Evolutionary conservation across 2,329 filamentous ascomycete species (phyloP), one percentile per base, ranked within the genome.

Genomic region (Dactylellina leptospora): DNA sequence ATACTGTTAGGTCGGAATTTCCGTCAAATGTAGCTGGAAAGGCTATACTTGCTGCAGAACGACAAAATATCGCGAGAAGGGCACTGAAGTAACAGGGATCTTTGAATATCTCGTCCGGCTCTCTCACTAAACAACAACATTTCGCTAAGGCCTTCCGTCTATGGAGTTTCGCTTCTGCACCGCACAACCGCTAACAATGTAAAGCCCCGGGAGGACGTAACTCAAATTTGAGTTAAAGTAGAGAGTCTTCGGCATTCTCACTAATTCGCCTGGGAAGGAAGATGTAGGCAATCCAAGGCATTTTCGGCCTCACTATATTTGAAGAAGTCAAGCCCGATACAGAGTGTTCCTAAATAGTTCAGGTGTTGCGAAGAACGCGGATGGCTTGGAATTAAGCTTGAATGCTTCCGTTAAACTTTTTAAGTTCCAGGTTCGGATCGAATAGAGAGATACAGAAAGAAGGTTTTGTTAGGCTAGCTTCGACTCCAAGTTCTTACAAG

Each of bases 21-120:
- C n/a, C n/a, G n/a, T n/a, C n/a, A 28, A 25, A 48, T 27, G 23
- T 25, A 25, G 11, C 22, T 28, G 11, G 25, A 4, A 11, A 25
- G 45, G 45, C 9, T 48, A 48, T 9, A 48, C 45, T 48, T 48
- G 45, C 45, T 48, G 22, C 18, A 48, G 45, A 3, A 48, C 22
- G 45, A 16, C 23, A 9, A 16, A 13, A 27, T 27, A 27, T 4
- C 20, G 10, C 45, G 45, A 48, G 28, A 48, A 27, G 20, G 45
- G 45, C 13, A 16, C n/a, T 48, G 28, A 25, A 27, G 28, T 16
- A 18, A 45, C 40, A n/a, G 18, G 40, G 40, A 18, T 6, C 22
- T 22, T n/a, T 45, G 10, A n/a, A 45, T 23, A 45, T 18, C 40
- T 16, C 40, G 2, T 45, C 20, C 11, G 22, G 10, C 16, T 9